Conservation (phyloP, 768 basidiomycete species). For the Coprinopsis strossmayeri region DNA sequence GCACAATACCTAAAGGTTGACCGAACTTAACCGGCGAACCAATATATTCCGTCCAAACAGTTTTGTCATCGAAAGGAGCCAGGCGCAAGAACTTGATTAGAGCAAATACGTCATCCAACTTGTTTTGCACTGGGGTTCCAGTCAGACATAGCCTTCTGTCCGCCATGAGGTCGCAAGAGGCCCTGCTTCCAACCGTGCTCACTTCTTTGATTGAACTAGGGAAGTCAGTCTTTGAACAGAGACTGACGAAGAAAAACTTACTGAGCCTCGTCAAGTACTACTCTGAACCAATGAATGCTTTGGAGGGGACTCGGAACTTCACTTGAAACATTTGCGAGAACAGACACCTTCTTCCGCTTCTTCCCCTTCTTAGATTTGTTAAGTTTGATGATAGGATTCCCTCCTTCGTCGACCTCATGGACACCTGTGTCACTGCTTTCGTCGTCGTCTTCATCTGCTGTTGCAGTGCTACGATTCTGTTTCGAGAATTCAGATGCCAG, state of each 20-base stretch:
- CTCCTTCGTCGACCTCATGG: constrained; percentile 58
- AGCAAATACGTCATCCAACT: constrained; percentile 96
- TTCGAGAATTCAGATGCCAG: constrained; percentile 93
- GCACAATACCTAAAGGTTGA: constrained; percentile 80
- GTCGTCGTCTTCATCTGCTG: constrained; percentile 55
- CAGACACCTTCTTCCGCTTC: constrained; percentile 54
- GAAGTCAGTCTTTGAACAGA: constrained; percentile 7
- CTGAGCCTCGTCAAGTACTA: constrained; percentile 94
- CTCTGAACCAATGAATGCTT: constrained; percentile 93
- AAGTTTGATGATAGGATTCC: constrained; percentile 52
- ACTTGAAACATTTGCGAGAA: constrained; percentile 23
- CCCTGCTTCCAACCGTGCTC: constrained; percentile 87
- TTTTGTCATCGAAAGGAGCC: constrained; percentile 89
- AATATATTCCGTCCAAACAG: constrained; percentile 88
- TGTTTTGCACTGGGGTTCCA: constrained; percentile 99
- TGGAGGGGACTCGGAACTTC: constrained; percentile 78
- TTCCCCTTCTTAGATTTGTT: constrained; percentile 63
- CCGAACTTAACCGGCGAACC: constrained; percentile 91
- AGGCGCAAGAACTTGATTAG: constrained; percentile 93
- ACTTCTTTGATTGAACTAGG: constrained; percentile 94
- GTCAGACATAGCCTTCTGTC: constrained; percentile 91
- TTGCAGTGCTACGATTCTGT: constrained; percentile 62
- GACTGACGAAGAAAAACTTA: constrained; percentile 35
- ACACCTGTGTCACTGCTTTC: constrained; percentile 66
- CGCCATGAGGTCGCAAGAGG: constrained; percentile 91